Evolutionary conservation across 164 flowering plant genomes (phyloP).

Genomic region (Vitis cinerea): DNA sequence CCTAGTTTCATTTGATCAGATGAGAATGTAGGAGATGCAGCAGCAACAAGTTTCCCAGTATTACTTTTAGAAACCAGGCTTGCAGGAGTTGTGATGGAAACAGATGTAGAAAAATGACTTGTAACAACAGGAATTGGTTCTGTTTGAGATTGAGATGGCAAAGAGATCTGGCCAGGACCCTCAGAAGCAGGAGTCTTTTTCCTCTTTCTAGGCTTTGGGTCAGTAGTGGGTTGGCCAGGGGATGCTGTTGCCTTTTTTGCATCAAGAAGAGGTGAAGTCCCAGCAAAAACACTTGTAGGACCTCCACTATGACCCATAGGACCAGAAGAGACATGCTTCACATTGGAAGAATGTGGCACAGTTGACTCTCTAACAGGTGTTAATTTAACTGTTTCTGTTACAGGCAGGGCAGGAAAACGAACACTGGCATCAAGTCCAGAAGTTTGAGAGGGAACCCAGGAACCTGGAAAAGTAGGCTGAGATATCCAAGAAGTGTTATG

Average conservation of each 20-base stretch:
- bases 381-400: slow-evolving; percentile 57
- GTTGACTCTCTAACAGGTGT: slow-evolving; percentile 57
- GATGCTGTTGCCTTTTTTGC: slow-evolving; percentile 25
- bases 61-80: slow-evolving; percentile 20
- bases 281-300: slow-evolving; percentile 33
- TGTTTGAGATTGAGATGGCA: slow-evolving; percentile 31
- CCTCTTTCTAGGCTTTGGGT: slow-evolving; percentile 66
- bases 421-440: slow-evolving; percentile 40
- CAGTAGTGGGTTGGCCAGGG: slow-evolving; percentile 40
- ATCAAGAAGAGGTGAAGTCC: slow-evolving; percentile 38
- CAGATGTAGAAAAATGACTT: slow-evolving; percentile 32
- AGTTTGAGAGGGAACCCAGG: slow-evolving; percentile 68
- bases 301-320: slow-evolving; percentile 31
- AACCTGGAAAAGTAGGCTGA: slow-evolving; percentile 54
- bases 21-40: slow-evolving; percentile 30
- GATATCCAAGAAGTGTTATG: slow-evolving; percentile 62
- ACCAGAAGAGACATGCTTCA: slow-evolving; percentile 37
- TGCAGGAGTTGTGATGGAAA: slow-evolving; percentile 31
- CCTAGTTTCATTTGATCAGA: slow-evolving; percentile 24
- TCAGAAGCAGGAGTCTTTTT: slow-evolving; percentile 50
- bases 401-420: slow-evolving; percentile 45
- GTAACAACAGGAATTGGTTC: slow-evolving; percentile 25
- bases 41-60: slow-evolving; percentile 17
- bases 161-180: slow-evolving; percentile 34
- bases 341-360: slow-evolving; percentile 29